Percentiles rank a stretch among this genome's conserved stretches.
phyloP scores from a whole-genome alignment of 306 rosid species.

The Gastrolobium villosum region DNA sequence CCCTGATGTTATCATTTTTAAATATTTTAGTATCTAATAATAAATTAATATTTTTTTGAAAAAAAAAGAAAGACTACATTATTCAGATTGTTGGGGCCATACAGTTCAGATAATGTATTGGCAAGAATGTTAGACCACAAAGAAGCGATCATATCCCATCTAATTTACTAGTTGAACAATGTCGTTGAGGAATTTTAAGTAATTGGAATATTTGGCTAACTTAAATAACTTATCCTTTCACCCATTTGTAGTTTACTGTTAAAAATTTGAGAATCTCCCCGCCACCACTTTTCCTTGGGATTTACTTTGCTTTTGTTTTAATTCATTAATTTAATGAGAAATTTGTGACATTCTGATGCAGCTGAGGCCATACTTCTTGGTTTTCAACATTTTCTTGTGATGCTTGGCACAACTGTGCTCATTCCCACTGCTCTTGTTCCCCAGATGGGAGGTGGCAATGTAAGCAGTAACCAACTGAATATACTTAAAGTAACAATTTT shows the following conservation, averaged over 20 bases:
- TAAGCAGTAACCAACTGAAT: constrained; percentile 54
- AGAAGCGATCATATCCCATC: no score
- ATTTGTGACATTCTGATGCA: constrained; percentile 61
- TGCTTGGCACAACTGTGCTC: constrained; percentile 97
- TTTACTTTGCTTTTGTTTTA: constrained; percentile 16
- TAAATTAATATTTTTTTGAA: neutral
- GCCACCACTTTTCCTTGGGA: neutral
- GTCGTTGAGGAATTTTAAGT: constrained; percentile 23
- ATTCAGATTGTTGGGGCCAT: constrained; percentile 14
- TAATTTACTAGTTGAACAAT: neutral
- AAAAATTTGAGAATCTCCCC: constrained; percentile 14
- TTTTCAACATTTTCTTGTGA: constrained; percentile 97
- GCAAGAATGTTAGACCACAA: no score
- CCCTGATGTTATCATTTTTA: constrained; percentile 15
- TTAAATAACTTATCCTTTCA: constrained; percentile 12
- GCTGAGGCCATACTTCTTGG: constrained; percentile 99
- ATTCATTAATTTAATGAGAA: constrained; percentile 36
- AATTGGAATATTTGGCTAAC: constrained; percentile 33
- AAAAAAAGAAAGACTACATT: neutral
- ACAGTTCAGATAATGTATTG: no score
- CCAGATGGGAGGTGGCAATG: constrained; percentile 99
- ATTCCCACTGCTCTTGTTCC: constrained; percentile 98
- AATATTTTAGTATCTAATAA: neutral
- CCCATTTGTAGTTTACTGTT: constrained; percentile 22
- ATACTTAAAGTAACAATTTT: neutral